Conservation (phyloP, 2,329 filamentous ascomycete genomes). For the Gremmenia infestans region DNA sequence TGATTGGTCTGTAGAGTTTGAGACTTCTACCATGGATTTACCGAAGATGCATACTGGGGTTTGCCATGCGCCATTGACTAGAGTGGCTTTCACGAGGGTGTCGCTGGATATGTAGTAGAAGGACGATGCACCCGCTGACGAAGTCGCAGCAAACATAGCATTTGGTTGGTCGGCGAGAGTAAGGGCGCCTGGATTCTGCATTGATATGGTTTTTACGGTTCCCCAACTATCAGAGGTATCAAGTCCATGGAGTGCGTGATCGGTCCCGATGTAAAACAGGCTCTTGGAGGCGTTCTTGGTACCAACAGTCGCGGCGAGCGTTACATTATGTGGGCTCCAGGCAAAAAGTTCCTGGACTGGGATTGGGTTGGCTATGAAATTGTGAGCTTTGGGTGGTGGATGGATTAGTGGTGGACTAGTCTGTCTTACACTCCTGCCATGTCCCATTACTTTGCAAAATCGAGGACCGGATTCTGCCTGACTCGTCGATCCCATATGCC, state of each 20-base stretch:
- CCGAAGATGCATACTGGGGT: background rate
- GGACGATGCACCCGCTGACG: background rate
- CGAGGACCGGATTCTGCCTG: background rate
- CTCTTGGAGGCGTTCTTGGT: background rate
- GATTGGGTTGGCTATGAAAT: background rate
- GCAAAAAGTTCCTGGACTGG: background rate
- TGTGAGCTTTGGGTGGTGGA: background rate
- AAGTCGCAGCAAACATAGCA: background rate
- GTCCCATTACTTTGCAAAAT: background rate
- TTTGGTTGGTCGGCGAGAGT: background rate
- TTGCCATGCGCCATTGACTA: background rate
- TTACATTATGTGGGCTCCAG: background rate
- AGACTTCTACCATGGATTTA: background rate
- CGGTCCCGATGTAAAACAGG: background rate
- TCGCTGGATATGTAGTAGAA: background rate
- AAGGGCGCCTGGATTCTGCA: background rate
- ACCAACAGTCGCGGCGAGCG: background rate
- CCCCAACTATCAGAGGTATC: background rate
- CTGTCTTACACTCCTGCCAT: background rate
- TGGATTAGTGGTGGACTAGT: background rate
- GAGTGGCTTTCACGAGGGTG: background rate
- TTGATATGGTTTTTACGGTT: background rate
- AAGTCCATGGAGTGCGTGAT: background rate
- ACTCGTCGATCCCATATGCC: background rate
- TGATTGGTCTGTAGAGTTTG: background rate